These are phyloP conservation scores for Chalciporus pseudorubinellus DNA, from an alignment of 768 basidiomycete genomes.

Conservation along the genomic window DNA sequence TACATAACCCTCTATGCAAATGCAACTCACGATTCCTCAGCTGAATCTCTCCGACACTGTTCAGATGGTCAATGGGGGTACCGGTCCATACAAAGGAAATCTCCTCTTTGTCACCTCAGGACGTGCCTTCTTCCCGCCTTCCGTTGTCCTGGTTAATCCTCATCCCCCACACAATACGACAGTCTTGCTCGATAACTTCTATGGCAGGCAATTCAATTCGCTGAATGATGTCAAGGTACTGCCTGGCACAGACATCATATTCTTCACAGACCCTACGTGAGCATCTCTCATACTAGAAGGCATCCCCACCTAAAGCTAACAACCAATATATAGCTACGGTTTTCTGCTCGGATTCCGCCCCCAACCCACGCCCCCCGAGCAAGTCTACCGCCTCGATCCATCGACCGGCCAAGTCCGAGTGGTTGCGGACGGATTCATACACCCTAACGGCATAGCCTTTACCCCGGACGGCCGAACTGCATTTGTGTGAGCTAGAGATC, in stretches of 20 bases:
- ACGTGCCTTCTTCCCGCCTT: slow-evolving; percentile 57
- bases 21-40: slow-evolving; percentile 31
- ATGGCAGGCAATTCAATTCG: slow-evolving; percentile 87
- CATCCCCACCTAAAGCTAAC: not conserved
- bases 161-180: slow-evolving; percentile 59
- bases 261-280: no score
- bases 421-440: slow-evolving; percentile 69
- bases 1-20: not conserved
- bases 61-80: slow-evolving; percentile 70
- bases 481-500: slow-evolving; percentile 46
- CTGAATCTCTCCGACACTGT: slow-evolving; percentile 54
- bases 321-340: slow-evolving; percentile 47
- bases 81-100: slow-evolving; percentile 53
- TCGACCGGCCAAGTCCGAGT: slow-evolving; percentile 60
- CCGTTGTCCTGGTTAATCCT: slow-evolving; percentile 61
- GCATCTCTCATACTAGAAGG: slow-evolving; percentile 18
- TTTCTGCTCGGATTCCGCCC: slow-evolving; percentile 67
- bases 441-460: slow-evolving; percentile 72
- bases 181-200: slow-evolving; percentile 63
- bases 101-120: slow-evolving; percentile 62
- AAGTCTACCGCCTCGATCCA: slow-evolving; percentile 69
- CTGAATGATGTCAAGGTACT: slow-evolving; percentile 75
- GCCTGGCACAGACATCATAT: slow-evolving; percentile 53
- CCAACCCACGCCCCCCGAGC: slow-evolving; percentile 60
- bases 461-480: slow-evolving; percentile 58